A percentile compares a stretch with the other conserved stretches of the same genome.
Conservation (phyloP, 1,139 yeast species). For the Trichomonascaceae sp. region DNA sequence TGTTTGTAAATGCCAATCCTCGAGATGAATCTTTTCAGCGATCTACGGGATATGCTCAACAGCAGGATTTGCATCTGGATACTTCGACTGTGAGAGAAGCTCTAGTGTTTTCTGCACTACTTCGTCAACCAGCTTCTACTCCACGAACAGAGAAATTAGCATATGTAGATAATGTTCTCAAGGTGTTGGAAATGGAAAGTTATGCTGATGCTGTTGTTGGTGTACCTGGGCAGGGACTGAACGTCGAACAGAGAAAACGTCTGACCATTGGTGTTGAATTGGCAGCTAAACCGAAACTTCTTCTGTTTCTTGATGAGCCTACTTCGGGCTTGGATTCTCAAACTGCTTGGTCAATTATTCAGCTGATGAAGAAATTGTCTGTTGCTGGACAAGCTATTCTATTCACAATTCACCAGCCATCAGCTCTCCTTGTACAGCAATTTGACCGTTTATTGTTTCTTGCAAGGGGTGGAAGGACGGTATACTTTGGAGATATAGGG, state of each 20-base stretch:
- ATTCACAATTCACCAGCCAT: slow-evolving; percentile 82
- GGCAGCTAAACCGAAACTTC: slow-evolving; percentile 78
- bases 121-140: slow-evolving; percentile 59
- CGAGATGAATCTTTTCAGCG: slow-evolving; percentile 73
- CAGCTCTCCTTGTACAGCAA: slow-evolving; percentile 68
- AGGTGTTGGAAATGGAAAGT: slow-evolving; percentile 61
- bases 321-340: slow-evolving; percentile 91
- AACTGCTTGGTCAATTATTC: slow-evolving; percentile 83
- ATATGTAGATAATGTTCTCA: slow-evolving; percentile 67
- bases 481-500: slow-evolving; percentile 77
- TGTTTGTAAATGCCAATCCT: slow-evolving; percentile 65
- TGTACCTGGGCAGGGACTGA: slow-evolving; percentile 66
- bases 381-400: slow-evolving; percentile 76
- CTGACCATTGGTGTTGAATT: slow-evolving; percentile 81
- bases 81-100: slow-evolving; percentile 82
- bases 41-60: slow-evolving; percentile 79
- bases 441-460: slow-evolving; percentile 70
- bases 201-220: slow-evolving; percentile 83
- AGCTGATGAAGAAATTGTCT: slow-evolving; percentile 67
- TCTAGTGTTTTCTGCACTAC: slow-evolving; percentile 60
- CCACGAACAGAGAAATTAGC: slow-evolving; percentile 55
- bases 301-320: slow-evolving; percentile 84
- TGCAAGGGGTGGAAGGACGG: slow-evolving; percentile 71
- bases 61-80: slow-evolving; percentile 68
- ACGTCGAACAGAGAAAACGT: slow-evolving; percentile 83